Percentiles rank a stretch among this genome's conserved stretches.
Evolutionary conservation across 805 yeast genomes (phyloP).

Genomic region (Jamesozyma spencerorum): DNA sequence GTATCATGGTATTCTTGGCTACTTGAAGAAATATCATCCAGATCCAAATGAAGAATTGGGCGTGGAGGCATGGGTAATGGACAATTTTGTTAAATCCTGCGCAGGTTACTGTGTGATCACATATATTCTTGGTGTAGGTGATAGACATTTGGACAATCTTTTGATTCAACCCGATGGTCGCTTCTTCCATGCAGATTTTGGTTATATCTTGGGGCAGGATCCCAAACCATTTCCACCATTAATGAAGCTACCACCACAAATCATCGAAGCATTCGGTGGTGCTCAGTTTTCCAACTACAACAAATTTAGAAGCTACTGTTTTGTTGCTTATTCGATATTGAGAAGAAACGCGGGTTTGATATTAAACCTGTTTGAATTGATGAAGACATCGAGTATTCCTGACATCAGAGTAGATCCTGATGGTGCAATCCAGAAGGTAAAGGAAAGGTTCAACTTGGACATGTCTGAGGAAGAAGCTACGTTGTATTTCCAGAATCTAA

Average conservation of each 20-base stretch:
- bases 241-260: constrained; percentile 94
- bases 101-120: constrained; percentile 98
- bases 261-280: constrained; percentile 97
- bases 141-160: constrained; percentile 87
- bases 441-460: constrained; percentile 87
- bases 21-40: constrained; percentile 56
- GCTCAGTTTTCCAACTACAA: constrained; percentile 74
- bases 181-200: constrained; percentile 97
- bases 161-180: constrained; percentile 74
- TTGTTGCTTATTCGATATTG: constrained; percentile 84
- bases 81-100: constrained; percentile 85
- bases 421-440: constrained; percentile 81
- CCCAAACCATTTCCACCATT: constrained; percentile 98
- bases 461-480: constrained; percentile 95
- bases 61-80: constrained; percentile 57
- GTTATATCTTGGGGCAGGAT: constrained; percentile 91
- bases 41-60: constrained; percentile 33
- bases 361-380: constrained; percentile 80
- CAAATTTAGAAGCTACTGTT: constrained; percentile 85
- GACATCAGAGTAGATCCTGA: constrained; percentile 77
- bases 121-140: constrained; percentile 91
- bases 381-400: constrained; percentile 90
- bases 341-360: constrained; percentile 85
- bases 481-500: constrained; percentile 84
- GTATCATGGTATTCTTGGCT: constrained; percentile 68